Evolutionary conservation across 2,329 filamentous ascomycete species (phyloP), one percentile per base, ranked within the genome.

Genomic region (Hirsutella thompsonii): DNA sequence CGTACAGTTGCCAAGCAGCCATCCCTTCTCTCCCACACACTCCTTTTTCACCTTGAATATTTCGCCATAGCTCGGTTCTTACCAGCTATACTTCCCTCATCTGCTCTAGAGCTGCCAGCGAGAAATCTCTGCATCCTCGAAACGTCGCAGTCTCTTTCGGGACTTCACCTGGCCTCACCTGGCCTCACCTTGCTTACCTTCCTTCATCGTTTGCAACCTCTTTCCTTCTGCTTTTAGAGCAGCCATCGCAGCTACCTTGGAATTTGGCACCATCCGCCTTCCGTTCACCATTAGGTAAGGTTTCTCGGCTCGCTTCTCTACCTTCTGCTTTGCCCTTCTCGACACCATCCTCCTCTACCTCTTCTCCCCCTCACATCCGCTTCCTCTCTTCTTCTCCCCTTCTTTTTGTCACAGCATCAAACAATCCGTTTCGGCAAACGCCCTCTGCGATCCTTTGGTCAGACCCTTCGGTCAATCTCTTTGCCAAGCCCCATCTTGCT

Each of bases 401-500:
- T 39, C 44, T 46, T 42, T 42, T 55, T 52, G 45, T 57, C 58
- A 62, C 61, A 71, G 61, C 68, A 73, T 68, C 68, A 59, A 58
- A 60, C 64, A 57, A 54, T 58, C n/a, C 23, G 23, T 26, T 39
- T 26, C 56, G 54, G 58, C 60, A 60, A 39, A 55, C 59, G 60
- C 54, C 63, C 64, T 65, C 64, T 67, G 65, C 50, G 47, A 44
- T 36, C 46, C 45, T 49, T 46, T 44, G 46, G 40, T 41, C 40
- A 42, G 50, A 45, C 51, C 46, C 10, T 21, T 35, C 18, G 40
- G 46, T 51, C 46, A 44, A 55, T 55, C 54, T 56, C 54, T 37
- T 56, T 55, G 54, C 49, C 49, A 52, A 52, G 56, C 51, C 59
- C 59, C 66, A 69, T 69, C 66, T 75, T 74, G 72, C 69, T 72